Evolutionary conservation across 1,284 basidiomycete genomes (phyloP).

Genomic region (Ganoderma sinense): DNA sequence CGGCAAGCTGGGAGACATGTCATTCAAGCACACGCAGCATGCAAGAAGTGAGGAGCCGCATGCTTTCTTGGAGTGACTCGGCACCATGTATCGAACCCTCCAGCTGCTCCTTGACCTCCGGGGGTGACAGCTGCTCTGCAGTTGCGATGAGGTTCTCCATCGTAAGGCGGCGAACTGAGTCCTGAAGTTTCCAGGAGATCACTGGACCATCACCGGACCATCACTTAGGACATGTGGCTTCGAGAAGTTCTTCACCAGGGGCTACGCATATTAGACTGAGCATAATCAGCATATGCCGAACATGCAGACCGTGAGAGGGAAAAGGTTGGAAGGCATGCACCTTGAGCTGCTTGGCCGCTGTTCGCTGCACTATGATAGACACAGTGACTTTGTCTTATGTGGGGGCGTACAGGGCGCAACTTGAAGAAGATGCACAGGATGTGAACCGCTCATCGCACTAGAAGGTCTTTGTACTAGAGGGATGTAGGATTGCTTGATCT

Average conservation of each 20-base stretch:
- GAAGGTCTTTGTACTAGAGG: constrained; percentile 92
- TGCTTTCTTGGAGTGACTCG: constrained; percentile 96
- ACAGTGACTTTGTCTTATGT: constrained; percentile 86
- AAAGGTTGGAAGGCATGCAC: constrained; percentile 57
- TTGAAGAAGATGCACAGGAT: constrained; percentile 95
- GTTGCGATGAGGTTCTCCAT: constrained; percentile 97
- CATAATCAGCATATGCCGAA: constrained; percentile 22
- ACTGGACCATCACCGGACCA: too few species aligned
- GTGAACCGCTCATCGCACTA: constrained; percentile 99
- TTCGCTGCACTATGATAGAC: constrained; percentile 92
- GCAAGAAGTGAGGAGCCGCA: constrained; percentile 26
- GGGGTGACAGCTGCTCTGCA: constrained; percentile 83
- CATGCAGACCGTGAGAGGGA: constrained; percentile 5
- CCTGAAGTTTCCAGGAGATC: constrained; percentile 95
- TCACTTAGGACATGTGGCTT: constrained; percentile 88
- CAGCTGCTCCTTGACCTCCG: constrained; percentile 95
- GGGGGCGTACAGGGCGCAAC: constrained; percentile 94
- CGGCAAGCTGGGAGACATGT: constrained; percentile 73
- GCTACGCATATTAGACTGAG: constrained; percentile 52
- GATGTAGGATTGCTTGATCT: constrained; percentile 93
- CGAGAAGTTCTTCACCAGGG: constrained; percentile 79
- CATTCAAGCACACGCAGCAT: constrained; percentile 2
- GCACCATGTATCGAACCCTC: constrained; percentile 99
- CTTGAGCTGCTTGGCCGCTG: constrained; percentile 95
- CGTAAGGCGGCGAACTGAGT: constrained; percentile 95